These are phyloP conservation scores for Aechmea fasciata DNA, from an alignment of 176 grass and related monocot species.

Conservation along the genomic window DNA sequence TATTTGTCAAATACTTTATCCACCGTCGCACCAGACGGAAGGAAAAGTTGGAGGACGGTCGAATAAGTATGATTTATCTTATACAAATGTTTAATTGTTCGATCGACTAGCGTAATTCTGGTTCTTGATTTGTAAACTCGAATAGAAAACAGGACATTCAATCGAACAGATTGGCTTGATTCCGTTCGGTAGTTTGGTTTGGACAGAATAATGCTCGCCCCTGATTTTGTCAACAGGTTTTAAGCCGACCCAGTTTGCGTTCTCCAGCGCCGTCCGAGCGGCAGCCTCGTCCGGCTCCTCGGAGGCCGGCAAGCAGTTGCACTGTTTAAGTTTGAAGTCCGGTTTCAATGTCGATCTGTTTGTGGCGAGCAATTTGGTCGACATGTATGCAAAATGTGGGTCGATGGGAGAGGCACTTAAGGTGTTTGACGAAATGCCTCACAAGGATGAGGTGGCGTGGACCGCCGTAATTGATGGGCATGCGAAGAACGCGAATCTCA, in stretches of 20 bases:
- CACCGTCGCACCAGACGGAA: no score
- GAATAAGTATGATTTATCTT: no score
- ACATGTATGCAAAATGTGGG: slow-evolving; percentile 50
- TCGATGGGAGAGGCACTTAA: slow-evolving; percentile 25
- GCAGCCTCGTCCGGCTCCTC: slow-evolving; percentile 22
- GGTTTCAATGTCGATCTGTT: slow-evolving; percentile 37
- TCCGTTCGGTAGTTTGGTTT: no score
- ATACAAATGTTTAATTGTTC: no score
- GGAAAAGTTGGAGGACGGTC: no score
- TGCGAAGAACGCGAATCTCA: slow-evolving; percentile 34
- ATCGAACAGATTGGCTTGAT: no score
- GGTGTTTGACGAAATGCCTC: slow-evolving; percentile 57
- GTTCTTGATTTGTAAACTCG: no score
- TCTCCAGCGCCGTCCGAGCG: slow-evolving; percentile 46
- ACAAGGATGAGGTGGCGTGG: slow-evolving; percentile 51
- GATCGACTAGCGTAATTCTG: no score
- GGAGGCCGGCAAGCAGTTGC: slow-evolving; percentile 30
- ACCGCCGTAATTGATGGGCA: slow-evolving; percentile 60
- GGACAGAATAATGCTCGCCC: no score
- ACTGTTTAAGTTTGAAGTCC: slow-evolving; percentile 26
- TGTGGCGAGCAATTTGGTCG: slow-evolving; percentile 48
- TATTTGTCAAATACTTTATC: no score
- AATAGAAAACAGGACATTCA: no score
- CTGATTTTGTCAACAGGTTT: background rate
- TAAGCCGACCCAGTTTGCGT: slow-evolving; percentile 40